phyloP scores from a whole-genome alignment of 2,329 filamentous ascomycete genomes.

The Pseudogymnoascus sp. region DNA sequence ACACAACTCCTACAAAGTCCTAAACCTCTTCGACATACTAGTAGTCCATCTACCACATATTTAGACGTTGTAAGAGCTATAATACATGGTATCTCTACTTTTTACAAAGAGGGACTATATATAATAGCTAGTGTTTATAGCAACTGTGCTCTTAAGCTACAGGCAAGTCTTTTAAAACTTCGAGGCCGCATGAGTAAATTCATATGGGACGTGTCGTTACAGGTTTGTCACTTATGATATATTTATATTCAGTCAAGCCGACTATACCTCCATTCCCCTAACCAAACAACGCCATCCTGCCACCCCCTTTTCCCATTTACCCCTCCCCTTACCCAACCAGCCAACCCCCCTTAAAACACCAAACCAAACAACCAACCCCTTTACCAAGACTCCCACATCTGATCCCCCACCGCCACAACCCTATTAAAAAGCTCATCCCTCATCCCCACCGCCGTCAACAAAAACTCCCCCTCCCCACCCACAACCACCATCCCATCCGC shows the following conservation, averaged over 20 bases:
- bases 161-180: background rate
- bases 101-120: too few species aligned
- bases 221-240: background rate
- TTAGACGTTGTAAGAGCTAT: too few species aligned
- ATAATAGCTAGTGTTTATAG: too few species aligned
- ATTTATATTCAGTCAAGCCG: background rate
- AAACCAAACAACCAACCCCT: background rate
- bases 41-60: too few species aligned
- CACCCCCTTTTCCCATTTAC: background rate
- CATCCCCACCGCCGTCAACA: constrained; percentile 63
- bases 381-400: constrained; percentile 78
- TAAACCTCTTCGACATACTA: too few species aligned
- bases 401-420: constrained; percentile 64
- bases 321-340: background rate
- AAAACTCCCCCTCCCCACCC: constrained; percentile 48
- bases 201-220: background rate
- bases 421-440: constrained; percentile 78
- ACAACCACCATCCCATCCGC: constrained; percentile 61
- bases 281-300: background rate
- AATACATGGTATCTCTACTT: too few species aligned
- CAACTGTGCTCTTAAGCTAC: background rate
- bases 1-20: too few species aligned
- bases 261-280: background rate
- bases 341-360: background rate
- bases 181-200: background rate